Conservation (phyloP, 2,329 filamentous ascomycete genomes). For the Grosmannia huntii region DNA sequence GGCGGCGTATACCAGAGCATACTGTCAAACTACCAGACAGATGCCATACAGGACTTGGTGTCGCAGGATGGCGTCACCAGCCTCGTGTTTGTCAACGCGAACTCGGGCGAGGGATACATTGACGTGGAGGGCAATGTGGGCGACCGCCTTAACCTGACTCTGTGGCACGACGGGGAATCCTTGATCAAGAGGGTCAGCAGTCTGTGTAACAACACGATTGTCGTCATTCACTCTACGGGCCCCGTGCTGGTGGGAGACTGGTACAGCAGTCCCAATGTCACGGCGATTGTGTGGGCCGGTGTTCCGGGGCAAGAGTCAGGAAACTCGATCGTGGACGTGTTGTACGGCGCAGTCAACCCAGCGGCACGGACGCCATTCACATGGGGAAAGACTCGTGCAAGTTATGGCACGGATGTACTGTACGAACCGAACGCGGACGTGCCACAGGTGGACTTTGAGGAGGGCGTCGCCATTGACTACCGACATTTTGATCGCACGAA, state of each 20-base stretch:
- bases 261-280: constrained; percentile 65
- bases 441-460: constrained; percentile 61
- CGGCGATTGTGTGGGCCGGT: constrained; percentile 72
- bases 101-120: constrained; percentile 81
- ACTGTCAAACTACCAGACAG: constrained; percentile 49
- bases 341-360: constrained; percentile 71
- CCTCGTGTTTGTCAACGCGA: constrained; percentile 82
- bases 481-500: constrained; percentile 57
- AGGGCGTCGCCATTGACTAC: constrained; percentile 76
- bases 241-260: constrained; percentile 66
- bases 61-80: constrained; percentile 52
- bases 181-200: constrained; percentile 71
- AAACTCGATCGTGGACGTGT: constrained; percentile 63
- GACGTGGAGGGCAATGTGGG: constrained; percentile 70
- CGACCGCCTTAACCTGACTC: constrained; percentile 82
- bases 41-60: constrained; percentile 48
- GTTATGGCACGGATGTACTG: constrained; percentile 57
- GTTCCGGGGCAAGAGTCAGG: constrained; percentile 74
- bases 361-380: constrained; percentile 70
- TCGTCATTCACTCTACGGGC: constrained; percentile 78
- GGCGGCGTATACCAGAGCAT: constrained; percentile 51
- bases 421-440: constrained; percentile 48
- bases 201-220: constrained; percentile 75
- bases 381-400: constrained; percentile 52
- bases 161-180: constrained; percentile 73